Evolutionary conservation across 805 yeast genomes (phyloP).

Genomic region (Yarrowia divulgata): DNA sequence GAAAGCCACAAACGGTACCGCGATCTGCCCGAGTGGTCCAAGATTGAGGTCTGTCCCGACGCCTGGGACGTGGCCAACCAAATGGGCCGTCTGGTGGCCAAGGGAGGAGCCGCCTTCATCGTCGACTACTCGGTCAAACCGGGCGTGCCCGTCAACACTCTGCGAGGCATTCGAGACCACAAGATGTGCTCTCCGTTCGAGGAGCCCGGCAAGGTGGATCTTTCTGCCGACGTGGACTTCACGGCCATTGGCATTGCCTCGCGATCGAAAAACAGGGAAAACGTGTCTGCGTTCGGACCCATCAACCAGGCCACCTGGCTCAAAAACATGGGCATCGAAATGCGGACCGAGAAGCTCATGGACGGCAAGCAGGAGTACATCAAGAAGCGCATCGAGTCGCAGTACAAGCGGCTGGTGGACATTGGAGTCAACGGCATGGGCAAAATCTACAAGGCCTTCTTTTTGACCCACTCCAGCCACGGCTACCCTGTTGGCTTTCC

Average conservation of each 20-base stretch:
- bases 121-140: conserved; percentile 78
- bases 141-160: conserved; percentile 69
- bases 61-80: conserved; percentile 64
- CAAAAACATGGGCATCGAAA: conserved; percentile 75
- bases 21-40: conserved; percentile 61
- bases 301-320: conserved; percentile 82
- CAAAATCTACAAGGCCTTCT: conserved; percentile 66
- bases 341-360: conserved; percentile 61
- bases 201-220: conserved; percentile 81
- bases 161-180: conserved; percentile 77
- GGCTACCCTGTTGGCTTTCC: conserved; percentile 37
- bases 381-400: conserved; percentile 60
- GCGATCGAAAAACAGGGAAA: conserved; percentile 41
- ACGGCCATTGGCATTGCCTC: conserved; percentile 58
- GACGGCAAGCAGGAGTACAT: conserved; percentile 55
- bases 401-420: conserved; percentile 70
- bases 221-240: conserved; percentile 86
- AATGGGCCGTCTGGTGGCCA: conserved; percentile 56
- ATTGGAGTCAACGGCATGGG: conserved; percentile 75
- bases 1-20: conserved; percentile 58
- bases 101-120: conserved; percentile 69
- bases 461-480: conserved; percentile 19
- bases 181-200: conserved; percentile 75
- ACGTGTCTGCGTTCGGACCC: conserved; percentile 59
- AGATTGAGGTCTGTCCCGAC: conserved; percentile 79